Conservation (phyloP, 1,284 basidiomycete species). For the Irpex sp. region DNA sequence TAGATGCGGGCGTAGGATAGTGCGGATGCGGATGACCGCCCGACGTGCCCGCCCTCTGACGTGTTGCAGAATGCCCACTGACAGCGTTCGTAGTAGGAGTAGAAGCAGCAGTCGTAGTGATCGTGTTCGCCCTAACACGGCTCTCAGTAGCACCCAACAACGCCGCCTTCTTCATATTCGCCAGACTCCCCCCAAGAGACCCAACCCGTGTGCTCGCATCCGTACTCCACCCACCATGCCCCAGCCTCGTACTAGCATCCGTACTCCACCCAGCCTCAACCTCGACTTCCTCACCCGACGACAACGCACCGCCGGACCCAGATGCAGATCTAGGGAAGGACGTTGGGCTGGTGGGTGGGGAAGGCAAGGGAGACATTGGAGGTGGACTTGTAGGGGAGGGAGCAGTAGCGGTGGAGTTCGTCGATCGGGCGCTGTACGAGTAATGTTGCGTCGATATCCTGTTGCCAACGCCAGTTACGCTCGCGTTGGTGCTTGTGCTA, state of each 20-base stretch:
- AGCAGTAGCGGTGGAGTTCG: not conserved
- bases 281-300: not conserved
- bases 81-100: not conserved
- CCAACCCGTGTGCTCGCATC: conserved; percentile 14
- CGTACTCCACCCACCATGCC: conserved; percentile 12
- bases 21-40: not conserved
- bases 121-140: not conserved
- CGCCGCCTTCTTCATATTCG: not conserved
- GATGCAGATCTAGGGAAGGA: conserved; percentile 7
- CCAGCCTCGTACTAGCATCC: conserved; percentile 12
- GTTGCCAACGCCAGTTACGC: not conserved
- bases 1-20: not conserved
- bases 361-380: conserved; percentile 9
- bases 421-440: not conserved
- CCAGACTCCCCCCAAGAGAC: conserved; percentile 1
- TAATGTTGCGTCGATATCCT: not conserved
- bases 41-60: not conserved
- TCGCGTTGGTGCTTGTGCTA: not conserved
- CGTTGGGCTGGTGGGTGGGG: conserved; percentile 9
- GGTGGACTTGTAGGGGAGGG: conserved; percentile 9
- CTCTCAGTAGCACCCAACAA: not conserved
- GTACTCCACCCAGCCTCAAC: conserved; percentile 12
- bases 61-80: not conserved
- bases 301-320: not conserved
- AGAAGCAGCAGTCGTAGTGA: not conserved